Conservation (phyloP, 176 grass and related monocot genomes). For the Tuctoria greenei region DNA sequence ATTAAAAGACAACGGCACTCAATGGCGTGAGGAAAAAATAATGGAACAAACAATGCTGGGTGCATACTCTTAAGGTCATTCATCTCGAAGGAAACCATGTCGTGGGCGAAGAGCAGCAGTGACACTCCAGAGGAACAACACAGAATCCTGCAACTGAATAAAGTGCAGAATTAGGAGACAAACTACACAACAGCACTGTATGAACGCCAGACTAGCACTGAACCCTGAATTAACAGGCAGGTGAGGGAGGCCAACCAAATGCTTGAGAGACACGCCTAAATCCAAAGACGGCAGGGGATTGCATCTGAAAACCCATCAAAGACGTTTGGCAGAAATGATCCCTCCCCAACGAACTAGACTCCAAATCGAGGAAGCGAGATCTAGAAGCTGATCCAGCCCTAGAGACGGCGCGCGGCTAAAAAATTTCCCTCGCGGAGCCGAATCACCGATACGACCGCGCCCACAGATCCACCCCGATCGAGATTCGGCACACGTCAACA, state of each 20-base stretch:
- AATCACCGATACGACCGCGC: too few species aligned
- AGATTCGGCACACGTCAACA: too few species aligned
- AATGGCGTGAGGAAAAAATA: not conserved
- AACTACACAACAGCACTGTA: not conserved
- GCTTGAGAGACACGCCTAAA: not conserved
- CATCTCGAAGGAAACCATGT: constrained; percentile 98
- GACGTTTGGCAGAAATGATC: too few species aligned
- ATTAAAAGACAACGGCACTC: not conserved
- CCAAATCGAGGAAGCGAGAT: too few species aligned
- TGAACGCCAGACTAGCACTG: not conserved
- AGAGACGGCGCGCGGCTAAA: too few species aligned
- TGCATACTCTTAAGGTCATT: constrained; percentile 89
- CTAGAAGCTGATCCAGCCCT: too few species aligned
- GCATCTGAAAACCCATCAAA: not conserved
- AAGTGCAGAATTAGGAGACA: not conserved
- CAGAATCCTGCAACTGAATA: constrained; percentile 20
- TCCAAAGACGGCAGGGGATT: not conserved
- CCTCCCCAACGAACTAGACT: too few species aligned
- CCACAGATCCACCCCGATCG: too few species aligned
- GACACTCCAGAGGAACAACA: constrained; percentile 9
- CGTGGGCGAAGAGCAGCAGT: not conserved
- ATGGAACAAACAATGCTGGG: not conserved
- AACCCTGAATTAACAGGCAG: not conserved
- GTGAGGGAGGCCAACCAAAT: not conserved
- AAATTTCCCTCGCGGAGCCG: too few species aligned